These are phyloP conservation scores for Trypanosoma vivax DNA, from an alignment of 208 protist genomes.

Conservation along the genomic window DNA sequence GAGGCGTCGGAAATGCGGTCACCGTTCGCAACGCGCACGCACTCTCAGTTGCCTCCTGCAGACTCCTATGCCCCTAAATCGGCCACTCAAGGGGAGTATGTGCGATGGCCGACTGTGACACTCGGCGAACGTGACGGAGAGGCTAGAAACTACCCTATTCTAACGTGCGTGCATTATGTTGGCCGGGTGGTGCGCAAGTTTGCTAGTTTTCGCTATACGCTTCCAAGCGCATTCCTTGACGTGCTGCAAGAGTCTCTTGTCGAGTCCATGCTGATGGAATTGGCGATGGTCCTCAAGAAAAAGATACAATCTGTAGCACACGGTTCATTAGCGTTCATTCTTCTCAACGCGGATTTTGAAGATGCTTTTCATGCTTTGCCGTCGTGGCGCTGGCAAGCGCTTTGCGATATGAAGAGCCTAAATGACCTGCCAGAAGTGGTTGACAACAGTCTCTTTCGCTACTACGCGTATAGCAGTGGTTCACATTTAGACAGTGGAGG, in stretches of 20 bases:
- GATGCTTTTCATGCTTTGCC: slow-evolving; percentile 55
- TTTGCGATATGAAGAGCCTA: slow-evolving; percentile 47
- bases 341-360: slow-evolving; percentile 63
- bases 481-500: slow-evolving; percentile 75
- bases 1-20: neutral
- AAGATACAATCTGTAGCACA: slow-evolving; percentile 55
- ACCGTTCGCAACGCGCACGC: neutral
- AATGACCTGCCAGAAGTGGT: slow-evolving; percentile 35
- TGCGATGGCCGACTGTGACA: slow-evolving; percentile 55
- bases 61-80: slow-evolving; percentile 6
- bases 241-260: slow-evolving; percentile 53
- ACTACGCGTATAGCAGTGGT: slow-evolving; percentile 65
- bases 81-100: slow-evolving; percentile 5
- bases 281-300: slow-evolving; percentile 59
- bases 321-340: slow-evolving; percentile 41
- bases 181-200: slow-evolving; percentile 68
- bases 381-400: slow-evolving; percentile 38
- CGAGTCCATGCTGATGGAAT: slow-evolving; percentile 57
- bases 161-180: slow-evolving; percentile 73
- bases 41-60: no score
- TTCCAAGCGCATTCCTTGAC: slow-evolving; percentile 50
- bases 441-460: slow-evolving; percentile 61
- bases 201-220: slow-evolving; percentile 26
- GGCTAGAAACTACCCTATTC: slow-evolving; percentile 37
- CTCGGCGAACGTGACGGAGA: slow-evolving; percentile 4